Percentiles rank a stretch among this genome's conserved stretches.
Conservation (phyloP, 1,139 yeast genomes). For the Diutina rugosa region DNA sequence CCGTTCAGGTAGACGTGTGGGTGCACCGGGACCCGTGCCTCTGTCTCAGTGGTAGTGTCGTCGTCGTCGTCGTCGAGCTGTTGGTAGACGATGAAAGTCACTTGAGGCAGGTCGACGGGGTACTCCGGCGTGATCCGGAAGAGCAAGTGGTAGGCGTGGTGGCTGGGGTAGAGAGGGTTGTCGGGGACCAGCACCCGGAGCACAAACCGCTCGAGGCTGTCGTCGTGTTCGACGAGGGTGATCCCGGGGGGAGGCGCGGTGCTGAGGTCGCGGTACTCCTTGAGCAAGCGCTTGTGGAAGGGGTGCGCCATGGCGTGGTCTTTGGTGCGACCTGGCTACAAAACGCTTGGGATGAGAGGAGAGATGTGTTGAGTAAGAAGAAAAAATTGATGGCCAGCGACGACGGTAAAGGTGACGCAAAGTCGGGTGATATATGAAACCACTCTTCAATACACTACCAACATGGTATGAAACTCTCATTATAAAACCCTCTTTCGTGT, state of each 20-base stretch:
- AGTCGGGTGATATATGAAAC: too few species aligned
- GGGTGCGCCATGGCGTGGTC: slow-evolving; percentile 9
- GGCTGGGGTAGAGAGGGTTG: slow-evolving; percentile 12
- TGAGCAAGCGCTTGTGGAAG: slow-evolving; percentile 26
- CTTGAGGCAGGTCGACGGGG: slow-evolving; percentile 57
- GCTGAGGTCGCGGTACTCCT: slow-evolving; percentile 21
- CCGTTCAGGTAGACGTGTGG: slow-evolving; percentile 70
- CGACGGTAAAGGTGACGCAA: too few species aligned
- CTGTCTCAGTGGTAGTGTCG: background rate
- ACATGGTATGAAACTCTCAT: too few species aligned
- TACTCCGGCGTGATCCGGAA: slow-evolving; percentile 34
- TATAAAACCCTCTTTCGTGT: too few species aligned
- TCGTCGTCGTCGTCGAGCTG: background rate
- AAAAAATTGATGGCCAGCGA: too few species aligned
- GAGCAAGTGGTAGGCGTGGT: slow-evolving; percentile 14
- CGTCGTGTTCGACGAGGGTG: slow-evolving; percentile 12
- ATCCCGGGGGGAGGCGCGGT: slow-evolving; percentile 16
- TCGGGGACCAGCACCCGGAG: slow-evolving; percentile 14
- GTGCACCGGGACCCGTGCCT: slow-evolving; percentile 9
- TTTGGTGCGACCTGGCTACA: too few species aligned
- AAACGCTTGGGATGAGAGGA: too few species aligned
- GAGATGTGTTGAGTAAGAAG: too few species aligned
- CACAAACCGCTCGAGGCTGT: slow-evolving; percentile 11
- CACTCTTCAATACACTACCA: too few species aligned
- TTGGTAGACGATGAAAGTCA: slow-evolving; percentile 26